Evolutionary conservation across 805 yeast species (phyloP).

Genomic region (Starmerella apis): DNA sequence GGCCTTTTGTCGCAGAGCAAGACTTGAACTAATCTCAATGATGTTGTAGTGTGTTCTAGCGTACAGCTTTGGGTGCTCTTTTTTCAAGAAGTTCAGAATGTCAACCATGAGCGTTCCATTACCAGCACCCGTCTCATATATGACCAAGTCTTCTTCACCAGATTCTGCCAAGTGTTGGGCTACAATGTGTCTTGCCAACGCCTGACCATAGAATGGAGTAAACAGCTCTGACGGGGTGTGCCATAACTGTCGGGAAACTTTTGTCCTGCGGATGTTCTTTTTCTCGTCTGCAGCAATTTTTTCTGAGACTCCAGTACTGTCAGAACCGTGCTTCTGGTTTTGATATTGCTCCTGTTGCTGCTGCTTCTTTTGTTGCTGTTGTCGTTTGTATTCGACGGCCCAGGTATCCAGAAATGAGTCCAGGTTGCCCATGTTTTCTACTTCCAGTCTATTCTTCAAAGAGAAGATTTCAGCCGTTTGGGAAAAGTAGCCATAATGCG

Average conservation of each 20-base stretch:
- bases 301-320: too few relatives aligned
- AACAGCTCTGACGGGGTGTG: conserved; percentile 84
- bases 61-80: conserved; percentile 64
- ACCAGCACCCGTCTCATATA: conserved; percentile 86
- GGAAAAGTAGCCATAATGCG: conserved; percentile 71
- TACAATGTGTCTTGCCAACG: conserved; percentile 62
- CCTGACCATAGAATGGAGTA: conserved; percentile 73
- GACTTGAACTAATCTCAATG: conserved; percentile 56
- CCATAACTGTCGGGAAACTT: conserved; percentile 50
- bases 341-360: not conserved
- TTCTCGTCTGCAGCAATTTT: conserved; percentile 7
- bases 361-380: conserved; percentile 2
- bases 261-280: conserved; percentile 9
- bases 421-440: conserved; percentile 44
- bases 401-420: conserved; percentile 64
- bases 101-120: conserved; percentile 78
- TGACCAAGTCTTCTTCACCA: conserved; percentile 57
- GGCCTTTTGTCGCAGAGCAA: conserved; percentile 39
- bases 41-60: conserved; percentile 55
- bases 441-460: conserved; percentile 46
- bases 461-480: conserved; percentile 69
- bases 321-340: too few relatives aligned
- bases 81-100: conserved; percentile 52
- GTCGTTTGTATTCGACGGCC: conserved; percentile 45
- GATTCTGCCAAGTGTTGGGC: conserved; percentile 51